A percentile compares a stretch with the other conserved stretches of the same genome.
Conservation (phyloP, 202 grass and related monocot species). For the Carex arenaria region DNA sequence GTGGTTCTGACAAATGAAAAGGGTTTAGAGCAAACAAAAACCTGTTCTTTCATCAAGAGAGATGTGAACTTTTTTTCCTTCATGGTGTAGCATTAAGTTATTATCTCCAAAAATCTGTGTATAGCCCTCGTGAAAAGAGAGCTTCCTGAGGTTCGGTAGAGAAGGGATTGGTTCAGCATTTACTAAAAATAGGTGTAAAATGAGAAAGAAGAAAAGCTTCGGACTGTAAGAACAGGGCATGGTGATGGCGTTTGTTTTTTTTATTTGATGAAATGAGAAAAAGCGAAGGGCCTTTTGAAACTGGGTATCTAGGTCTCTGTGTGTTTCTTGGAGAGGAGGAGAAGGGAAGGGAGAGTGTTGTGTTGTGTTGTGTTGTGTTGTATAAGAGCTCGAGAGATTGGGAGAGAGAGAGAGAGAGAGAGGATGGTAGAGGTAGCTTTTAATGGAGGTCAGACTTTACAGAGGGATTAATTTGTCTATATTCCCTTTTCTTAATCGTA, state of each 20-base stretch:
- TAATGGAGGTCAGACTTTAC: slow-evolving; percentile 25
- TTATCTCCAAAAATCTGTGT: slow-evolving; percentile 86
- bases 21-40: background rate
- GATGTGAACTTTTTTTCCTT: slow-evolving; percentile 66
- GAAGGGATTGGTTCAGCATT: slow-evolving; percentile 25
- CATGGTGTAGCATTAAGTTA: slow-evolving; percentile 76
- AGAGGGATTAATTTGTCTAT: slow-evolving; percentile 27
- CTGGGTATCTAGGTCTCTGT: background rate
- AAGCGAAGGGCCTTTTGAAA: slow-evolving; percentile 5
- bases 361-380: background rate
- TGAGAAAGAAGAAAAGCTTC: slow-evolving; percentile 15
- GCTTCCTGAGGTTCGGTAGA: slow-evolving; percentile 14
- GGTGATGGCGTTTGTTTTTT: background rate
- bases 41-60: slow-evolving; percentile 83
- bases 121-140: slow-evolving; percentile 76
- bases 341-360: background rate
- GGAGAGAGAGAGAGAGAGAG: background rate
- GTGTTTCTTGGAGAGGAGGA: slow-evolving; percentile 1
- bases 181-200: slow-evolving; percentile 6
- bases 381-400: slow-evolving; percentile 1
- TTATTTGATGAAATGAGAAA: background rate
- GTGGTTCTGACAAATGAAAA: background rate
- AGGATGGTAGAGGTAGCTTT: slow-evolving; percentile 5
- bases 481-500: slow-evolving; percentile 11
- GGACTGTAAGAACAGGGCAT: slow-evolving; percentile 6